Conservation (phyloP, 148 eudicot genomes). For the Fagopyrum esculentum region DNA sequence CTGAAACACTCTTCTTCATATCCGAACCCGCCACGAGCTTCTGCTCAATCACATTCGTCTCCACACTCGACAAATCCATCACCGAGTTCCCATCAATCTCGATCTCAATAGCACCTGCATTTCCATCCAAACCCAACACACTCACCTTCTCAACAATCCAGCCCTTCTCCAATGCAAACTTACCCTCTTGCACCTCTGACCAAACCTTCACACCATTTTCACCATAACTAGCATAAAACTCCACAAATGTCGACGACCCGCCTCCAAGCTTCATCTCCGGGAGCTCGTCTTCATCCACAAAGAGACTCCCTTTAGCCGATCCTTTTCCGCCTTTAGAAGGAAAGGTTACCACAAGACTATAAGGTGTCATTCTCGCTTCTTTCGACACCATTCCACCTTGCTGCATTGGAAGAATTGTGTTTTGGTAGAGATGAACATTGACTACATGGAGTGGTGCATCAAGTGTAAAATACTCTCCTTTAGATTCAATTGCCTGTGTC, state of each 20-base stretch:
- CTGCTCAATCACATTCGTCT: slow-evolving; percentile 28
- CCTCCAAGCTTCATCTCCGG: slow-evolving; percentile 82
- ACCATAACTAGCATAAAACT: slow-evolving; percentile 52
- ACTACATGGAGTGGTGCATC: slow-evolving; percentile 70
- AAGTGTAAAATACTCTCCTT: slow-evolving; percentile 42
- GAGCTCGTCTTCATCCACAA: slow-evolving; percentile 80
- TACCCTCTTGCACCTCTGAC: slow-evolving; percentile 74
- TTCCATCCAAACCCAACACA: slow-evolving; percentile 61
- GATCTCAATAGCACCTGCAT: slow-evolving; percentile 25
- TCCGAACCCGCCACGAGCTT: slow-evolving; percentile 21
- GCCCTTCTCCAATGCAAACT: slow-evolving; percentile 68
- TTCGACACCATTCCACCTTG: slow-evolving; percentile 72
- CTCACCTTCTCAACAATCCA: slow-evolving; percentile 66
- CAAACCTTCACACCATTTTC: slow-evolving; percentile 58
- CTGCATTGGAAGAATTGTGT: slow-evolving; percentile 83
- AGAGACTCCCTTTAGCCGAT: slow-evolving; percentile 66
- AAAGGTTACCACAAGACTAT: slow-evolving; percentile 68
- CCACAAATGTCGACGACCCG: slow-evolving; percentile 62
- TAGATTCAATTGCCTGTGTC: slow-evolving; percentile 50
- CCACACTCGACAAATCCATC: slow-evolving; percentile 28
- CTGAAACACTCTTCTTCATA: slow-evolving; percentile 54
- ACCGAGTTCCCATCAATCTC: slow-evolving; percentile 43
- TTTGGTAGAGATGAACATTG: slow-evolving; percentile 79
- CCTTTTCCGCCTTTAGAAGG: slow-evolving; percentile 55
- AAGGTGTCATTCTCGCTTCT: slow-evolving; percentile 85